These are phyloP conservation scores for Paecilomyces fulvus DNA, from an alignment of 2,329 filamentous ascomycete species.

Conservation along the genomic window DNA sequence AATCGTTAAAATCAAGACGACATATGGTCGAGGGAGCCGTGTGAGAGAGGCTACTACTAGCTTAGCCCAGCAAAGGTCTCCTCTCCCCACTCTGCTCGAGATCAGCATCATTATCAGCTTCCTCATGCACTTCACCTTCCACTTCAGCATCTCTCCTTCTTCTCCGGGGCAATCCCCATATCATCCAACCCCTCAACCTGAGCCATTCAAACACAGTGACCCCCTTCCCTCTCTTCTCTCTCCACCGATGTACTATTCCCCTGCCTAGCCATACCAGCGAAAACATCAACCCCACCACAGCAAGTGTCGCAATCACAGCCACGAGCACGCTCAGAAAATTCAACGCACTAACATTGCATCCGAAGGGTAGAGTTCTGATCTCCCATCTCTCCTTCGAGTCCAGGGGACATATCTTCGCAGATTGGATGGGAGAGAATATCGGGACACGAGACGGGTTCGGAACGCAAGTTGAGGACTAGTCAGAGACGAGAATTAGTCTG, in stretches of 20 bases:
- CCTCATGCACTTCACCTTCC: not conserved
- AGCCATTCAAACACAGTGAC: slow-evolving; percentile 3
- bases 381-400: slow-evolving; percentile 35
- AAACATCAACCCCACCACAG: slow-evolving; percentile 12
- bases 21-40: not conserved
- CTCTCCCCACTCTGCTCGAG: slow-evolving; percentile 10
- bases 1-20: not conserved
- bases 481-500: not conserved
- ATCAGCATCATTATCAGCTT: not conserved
- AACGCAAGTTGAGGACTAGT: not conserved
- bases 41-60: not conserved
- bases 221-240: slow-evolving; percentile 5
- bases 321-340: slow-evolving; percentile 28
- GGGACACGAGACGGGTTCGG: slow-evolving; percentile 11
- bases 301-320: slow-evolving; percentile 22
- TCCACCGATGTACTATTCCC: slow-evolving; percentile 6
- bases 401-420: slow-evolving; percentile 30
- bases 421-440: slow-evolving; percentile 21
- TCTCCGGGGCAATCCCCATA: not conserved
- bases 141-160: not conserved
- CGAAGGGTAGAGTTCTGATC: slow-evolving; percentile 28
- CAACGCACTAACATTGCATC: slow-evolving; percentile 33
- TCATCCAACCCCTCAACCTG: not conserved
- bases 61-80: slow-evolving; percentile 18
- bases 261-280: slow-evolving; percentile 10